Evolutionary conservation across 495 filamentous ascomycete genomes (phyloP), one percentile per base, ranked within the genome.

Genomic region (Bombardia bombarda): DNA sequence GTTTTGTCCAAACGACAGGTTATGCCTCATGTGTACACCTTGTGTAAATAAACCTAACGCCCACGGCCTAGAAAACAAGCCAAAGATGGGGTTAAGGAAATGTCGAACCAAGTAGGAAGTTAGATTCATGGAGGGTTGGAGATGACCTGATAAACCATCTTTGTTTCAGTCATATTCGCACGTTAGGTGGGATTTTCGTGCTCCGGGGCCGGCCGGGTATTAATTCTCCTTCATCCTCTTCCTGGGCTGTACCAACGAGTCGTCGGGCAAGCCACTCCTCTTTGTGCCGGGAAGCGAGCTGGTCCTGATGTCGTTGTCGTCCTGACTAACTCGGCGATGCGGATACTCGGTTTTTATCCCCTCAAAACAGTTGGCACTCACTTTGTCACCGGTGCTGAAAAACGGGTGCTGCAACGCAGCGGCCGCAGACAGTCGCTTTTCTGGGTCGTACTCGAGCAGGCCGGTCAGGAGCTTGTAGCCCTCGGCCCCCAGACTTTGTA

Each of bases 211-310:
- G n/a, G n/a, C n/a, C n/a, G n/a, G n/a, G n/a, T n/a, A n/a, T 21
- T 55, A 74, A 16, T 45, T 70, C 45, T 86, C 82, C 57, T 86
- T 87, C 33, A 82, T 40, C 51, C 84, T 68, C 69, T 89, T 88
- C 4, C 70, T 70, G 2, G 78, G 74, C 21, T 78, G 69, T 33
- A 80, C 67, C 31, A 92, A 47, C 14, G 73, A 79, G 69, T 95
- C 90, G 62, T 95, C 90, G 4, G 86, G 84, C 42, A 95, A 52
- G 2, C 87, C 92, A 47, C 84, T 89, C 35, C 90, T 73, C 66
- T 97, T 97, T 2, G 90, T 95, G 1, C 92, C 92, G 6, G 92
- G 87, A 25, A 95, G 60, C 60, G 86, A 90, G n/a, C 79, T 78
- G 0, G 83, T 85, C 3, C 86, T 73, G 40, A 96, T 94, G 63